Evolutionary conservation across 2,329 filamentous ascomycete genomes (phyloP), one percentile per base, ranked within the genome.

Genomic region (Pochonia chlamydosporia): DNA sequence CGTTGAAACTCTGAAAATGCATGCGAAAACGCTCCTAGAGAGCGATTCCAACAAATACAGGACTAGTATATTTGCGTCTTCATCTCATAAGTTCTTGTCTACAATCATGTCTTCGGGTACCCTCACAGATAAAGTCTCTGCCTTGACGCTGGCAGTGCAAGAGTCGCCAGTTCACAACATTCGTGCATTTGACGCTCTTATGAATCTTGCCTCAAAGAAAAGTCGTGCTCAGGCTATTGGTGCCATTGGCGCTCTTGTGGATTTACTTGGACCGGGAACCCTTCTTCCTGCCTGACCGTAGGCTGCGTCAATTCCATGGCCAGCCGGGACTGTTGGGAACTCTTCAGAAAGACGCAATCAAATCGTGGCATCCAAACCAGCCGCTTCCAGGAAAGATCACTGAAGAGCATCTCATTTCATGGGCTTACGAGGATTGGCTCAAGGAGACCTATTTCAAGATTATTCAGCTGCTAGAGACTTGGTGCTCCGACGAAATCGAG

Each of bases 21-120:
- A 95, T 64, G 90, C 89, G 3, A 79, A 81, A 51, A 74, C 77
- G 9, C 74, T 97, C 6, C 72, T 97, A 18, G 84, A 95, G 46
- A 75, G 81, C 23, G 93, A 99, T 62, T 86, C 86, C 51, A 75
- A 80, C 35, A 74, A 80, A 40, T 99, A 96, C 68, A 76, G 77
- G 47, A 79, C 82, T 23, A 84, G 89, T 55, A 72, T 87, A 47
- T 82, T 87, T 6, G 82, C 88, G 43, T 89, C 89, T 23, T 93
- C 92, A 3, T 92, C 91, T 35, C 87, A 95, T 67, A 95, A 91
- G 65, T 99, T 99, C 73, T 84, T 97, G 75, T 89, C 91, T 2
- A 95, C 90, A 16, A 96, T 99, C 64, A 96, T 97, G 88, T 75
- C 89, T 9, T 95, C 91, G 2, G 93, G 93, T 74, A 99, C 95